Conservation (phyloP, 176 grass and related monocot genomes). For the Carex littledalei region DNA sequence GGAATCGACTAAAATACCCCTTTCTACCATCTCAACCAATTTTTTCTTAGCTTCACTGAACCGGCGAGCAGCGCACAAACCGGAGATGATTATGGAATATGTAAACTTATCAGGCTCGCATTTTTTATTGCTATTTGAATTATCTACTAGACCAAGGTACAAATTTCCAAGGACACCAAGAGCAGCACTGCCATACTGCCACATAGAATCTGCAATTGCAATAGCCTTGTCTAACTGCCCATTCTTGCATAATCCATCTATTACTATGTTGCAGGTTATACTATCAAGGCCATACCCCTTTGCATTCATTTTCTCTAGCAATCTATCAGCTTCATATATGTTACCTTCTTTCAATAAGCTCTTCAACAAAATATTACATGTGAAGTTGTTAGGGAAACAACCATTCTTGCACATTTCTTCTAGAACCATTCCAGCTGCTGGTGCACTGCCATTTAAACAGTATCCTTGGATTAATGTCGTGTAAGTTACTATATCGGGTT, state of each 20-base stretch:
- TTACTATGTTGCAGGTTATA: slow-evolving; percentile 83
- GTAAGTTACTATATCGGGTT: slow-evolving; percentile 83
- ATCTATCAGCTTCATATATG: slow-evolving; percentile 49
- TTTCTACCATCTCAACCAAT: slow-evolving; percentile 75
- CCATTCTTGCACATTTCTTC: slow-evolving; percentile 60
- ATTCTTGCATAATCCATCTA: slow-evolving; percentile 75
- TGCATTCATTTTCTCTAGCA: slow-evolving; percentile 71
- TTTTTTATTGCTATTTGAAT: slow-evolving; percentile 42
- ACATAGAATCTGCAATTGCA: slow-evolving; percentile 81
- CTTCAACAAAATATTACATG: slow-evolving; percentile 77
- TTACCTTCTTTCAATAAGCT: slow-evolving; percentile 83
- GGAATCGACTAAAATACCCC: slow-evolving; percentile 66
- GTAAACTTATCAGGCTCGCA: slow-evolving; percentile 70
- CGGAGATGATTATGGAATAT: slow-evolving; percentile 70
- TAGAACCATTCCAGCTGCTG: slow-evolving; percentile 62
- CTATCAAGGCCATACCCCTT: slow-evolving; percentile 65
- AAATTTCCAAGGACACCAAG: slow-evolving; percentile 75
- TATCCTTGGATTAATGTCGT: slow-evolving; percentile 75
- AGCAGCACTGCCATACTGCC: slow-evolving; percentile 69
- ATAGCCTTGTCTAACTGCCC: slow-evolving; percentile 73
- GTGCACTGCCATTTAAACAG: slow-evolving; percentile 54
- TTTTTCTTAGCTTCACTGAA: slow-evolving; percentile 82
- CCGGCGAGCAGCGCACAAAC: slow-evolving; percentile 60
- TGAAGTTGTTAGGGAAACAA: slow-evolving; percentile 58
- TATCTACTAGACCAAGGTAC: slow-evolving; percentile 46